Base-by-base conservation (phyloP, 106 monocot species). In the Agapanthus africanus region DNA sequence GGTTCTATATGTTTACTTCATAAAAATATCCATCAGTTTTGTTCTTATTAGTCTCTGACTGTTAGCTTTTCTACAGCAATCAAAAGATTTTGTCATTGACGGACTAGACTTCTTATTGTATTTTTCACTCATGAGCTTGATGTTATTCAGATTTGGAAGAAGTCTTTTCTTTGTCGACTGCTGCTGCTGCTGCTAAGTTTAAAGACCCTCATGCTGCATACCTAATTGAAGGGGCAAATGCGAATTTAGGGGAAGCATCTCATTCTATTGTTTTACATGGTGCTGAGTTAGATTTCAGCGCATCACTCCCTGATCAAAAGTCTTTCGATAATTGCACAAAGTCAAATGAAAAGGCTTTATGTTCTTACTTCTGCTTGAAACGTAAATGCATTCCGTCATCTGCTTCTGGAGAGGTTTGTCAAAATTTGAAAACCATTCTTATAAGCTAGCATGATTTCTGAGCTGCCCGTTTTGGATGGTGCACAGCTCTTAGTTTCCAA, bases 131-230 rank as follows among this genome's bases (percentile, higher is more conserved):
- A 30, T 30, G 32, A 38, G 15, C 56, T 73, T 44, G 14, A 10
- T 72, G 28, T 65, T 79, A 81, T n/a, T 33, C 82, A 92, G 92
- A 89, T 79, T 51, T 57, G 9, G 82, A 70, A 16, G 74, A 74
- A 23, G 60, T 51, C 19, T 33, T 80, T 74, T 82, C 82, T 60
- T 82, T 79, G 63, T 57, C 62, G 9, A 68, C 66, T 69, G 75
- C 73, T 72, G 68, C 70, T 46, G 74, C 72, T 33, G 69, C 71
- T 67, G 74, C 75, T 52, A 90, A 82, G 72, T 74, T 97, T 23
- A 82, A 77, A 75, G 84, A 89, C 80, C 86, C 88, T 34, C 27
- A 66, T 78, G 81, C 80, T 63, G 75, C 80, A 59, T 97, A 72
- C 73, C 40, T 97, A 54, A 60, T 97, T 73, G 84, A 97, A 81